Conservation (phyloP, 2,329 filamentous ascomycete species). For the Claviceps sp. region DNA sequence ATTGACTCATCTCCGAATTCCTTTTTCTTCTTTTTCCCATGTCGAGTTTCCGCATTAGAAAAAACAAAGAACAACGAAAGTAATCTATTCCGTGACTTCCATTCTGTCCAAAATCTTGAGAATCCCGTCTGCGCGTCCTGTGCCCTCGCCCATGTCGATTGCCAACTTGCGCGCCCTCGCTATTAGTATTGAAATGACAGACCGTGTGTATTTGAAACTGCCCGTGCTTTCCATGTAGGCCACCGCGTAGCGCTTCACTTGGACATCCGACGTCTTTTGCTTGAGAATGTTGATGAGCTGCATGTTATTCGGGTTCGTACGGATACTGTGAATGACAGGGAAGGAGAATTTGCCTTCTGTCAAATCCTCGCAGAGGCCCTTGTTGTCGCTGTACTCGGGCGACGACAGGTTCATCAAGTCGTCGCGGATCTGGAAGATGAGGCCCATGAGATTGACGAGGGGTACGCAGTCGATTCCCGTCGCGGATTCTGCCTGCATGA, state of each 20-base stretch:
- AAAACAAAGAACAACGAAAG: neutral
- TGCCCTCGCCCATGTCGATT: conserved; percentile 48
- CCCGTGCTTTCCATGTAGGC: conserved; percentile 82
- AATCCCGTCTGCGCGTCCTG: conserved; percentile 42
- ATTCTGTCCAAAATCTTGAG: conserved; percentile 59
- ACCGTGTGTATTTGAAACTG: conserved; percentile 74
- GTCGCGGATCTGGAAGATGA: conserved; percentile 83
- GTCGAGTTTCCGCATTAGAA: neutral
- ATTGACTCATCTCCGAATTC: neutral
- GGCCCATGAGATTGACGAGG: conserved; percentile 71
- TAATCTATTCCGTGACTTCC: conserved; percentile 16
- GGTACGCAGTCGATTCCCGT: conserved; percentile 57
- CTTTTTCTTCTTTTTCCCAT: neutral
- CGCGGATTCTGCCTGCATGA: conserved; percentile 67
- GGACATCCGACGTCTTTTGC: conserved; percentile 74
- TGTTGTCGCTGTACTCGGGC: conserved; percentile 69
- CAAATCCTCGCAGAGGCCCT: conserved; percentile 88
- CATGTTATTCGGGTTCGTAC: conserved; percentile 56
- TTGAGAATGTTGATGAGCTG: conserved; percentile 86
- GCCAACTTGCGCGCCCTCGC: conserved; percentile 50
- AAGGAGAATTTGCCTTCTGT: conserved; percentile 97
- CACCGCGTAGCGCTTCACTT: conserved; percentile 85
- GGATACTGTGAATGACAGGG: conserved; percentile 87
- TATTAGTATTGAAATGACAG: conserved; percentile 51
- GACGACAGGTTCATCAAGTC: conserved; percentile 83